Base-by-base conservation (phyloP, 495 filamentous ascomycete species). In the Xylaria palmicola region DNA sequence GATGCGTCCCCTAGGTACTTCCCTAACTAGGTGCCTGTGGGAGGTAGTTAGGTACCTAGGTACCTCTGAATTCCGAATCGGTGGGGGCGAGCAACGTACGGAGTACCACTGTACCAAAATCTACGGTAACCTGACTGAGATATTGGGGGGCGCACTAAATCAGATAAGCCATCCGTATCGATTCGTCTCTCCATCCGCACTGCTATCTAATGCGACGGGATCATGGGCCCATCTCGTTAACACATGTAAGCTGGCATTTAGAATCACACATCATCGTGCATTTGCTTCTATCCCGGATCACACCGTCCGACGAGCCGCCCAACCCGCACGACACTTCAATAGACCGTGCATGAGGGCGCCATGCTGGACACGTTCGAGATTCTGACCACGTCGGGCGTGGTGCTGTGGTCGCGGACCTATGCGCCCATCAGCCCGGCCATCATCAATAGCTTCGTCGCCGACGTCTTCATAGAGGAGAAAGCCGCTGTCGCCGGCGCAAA, bases 331-430 rank as follows among this genome's bases (percentile, higher is more conserved):
- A 12, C 27, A 36, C 1, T 44, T 22, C 7, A n/a, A n/a, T n/a
- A 12, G 19, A 34, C 12, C n/a, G 34, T 13, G 37, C 13, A 61
- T 61, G 56, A 13, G 45, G 20, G 3, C 54, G 26, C 59, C 29
- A 97, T 97, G 93, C 78, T 98, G 74, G 94, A 98, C 75, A 86
- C 88, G 17, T 98, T 98, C 69, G 94, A 98, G 75, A 93, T 98
- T 58, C 72, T 98, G 22, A 96, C 91, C 55, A 96, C 93, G 36
- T 97, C 94, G 17, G 94, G 94, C 24, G 92, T 98, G 50, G 94
- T 98, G 44, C 82, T 98, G 40, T 98, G 94, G 94, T 97, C 94
- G 30, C 88, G 89, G 68, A 88, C 86, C 4, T 97, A 94, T 73
- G 85, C 86, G 34, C 81, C 90, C 0, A 85, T 96, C 66, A 90